Base-by-base conservation (phyloP, 805 yeast species). In the Candida taoyuanica region DNA sequence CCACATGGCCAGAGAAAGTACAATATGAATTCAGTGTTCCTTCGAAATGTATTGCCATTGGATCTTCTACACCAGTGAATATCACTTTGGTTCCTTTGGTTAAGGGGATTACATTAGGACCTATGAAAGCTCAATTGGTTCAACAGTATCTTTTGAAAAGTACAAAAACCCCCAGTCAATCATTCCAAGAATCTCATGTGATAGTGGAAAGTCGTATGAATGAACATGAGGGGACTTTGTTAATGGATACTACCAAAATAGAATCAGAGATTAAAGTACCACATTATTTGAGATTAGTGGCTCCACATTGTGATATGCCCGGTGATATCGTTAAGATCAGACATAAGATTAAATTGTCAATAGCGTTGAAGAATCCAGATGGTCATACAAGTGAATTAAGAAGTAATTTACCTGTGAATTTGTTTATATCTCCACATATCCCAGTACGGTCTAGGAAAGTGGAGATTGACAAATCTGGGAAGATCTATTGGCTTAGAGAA, bases 21-120 rank as follows among this genome's bases (percentile, higher is more conserved):
- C 96, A 89, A 58, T 89, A 89, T 59, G 78, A 85, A n/a, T 75
- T 89, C 39, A 78, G 81, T 39, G 77, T 86, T 4, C 96, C 97
- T 0, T 73, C 86, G 19, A 78, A 81, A 49, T 95, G 96, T 0
- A 75, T 86, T 7, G 87, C 96, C 1, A 76, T 89, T 29, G 97
- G 97, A 3, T 74, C 88, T 0, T 63, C 70, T 0, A 68, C 85
- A 5, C 83, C 85, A 2, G 69, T 89, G 3, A 74, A 76, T 40
- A 69, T 89, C 37, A 68, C 75, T 49, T 57, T 89, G 47, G 81
- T 81, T 20, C 97, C 97, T 0, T 68, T 89, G 33, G 62, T 74
- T 36, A 89, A 89, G 58, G 93, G 94, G 0, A 68, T 87, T 45
- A 70, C 64, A 33, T 63, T 89, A 31, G 93, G 94, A 3, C 65